phyloP scores from a whole-genome alignment of 192 early-diverging fungal species.

The Podila epicladia region DNA sequence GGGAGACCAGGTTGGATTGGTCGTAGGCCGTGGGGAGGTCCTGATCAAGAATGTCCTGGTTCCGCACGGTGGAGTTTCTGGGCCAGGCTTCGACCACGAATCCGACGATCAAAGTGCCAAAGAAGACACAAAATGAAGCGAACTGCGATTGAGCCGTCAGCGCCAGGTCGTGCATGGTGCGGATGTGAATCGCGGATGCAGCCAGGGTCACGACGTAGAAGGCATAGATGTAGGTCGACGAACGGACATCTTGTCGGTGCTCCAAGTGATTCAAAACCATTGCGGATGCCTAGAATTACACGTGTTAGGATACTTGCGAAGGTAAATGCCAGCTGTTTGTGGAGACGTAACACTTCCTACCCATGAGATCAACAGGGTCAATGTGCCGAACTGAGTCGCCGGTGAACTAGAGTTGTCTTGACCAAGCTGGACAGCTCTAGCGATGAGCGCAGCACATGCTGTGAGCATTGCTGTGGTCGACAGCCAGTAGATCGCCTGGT shows the following conservation, averaged over 20 bases:
- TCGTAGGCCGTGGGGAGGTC: slow-evolving; percentile 36
- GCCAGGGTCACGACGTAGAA: slow-evolving; percentile 1
- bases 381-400: background rate
- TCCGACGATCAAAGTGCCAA: background rate
- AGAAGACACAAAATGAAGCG: slow-evolving; percentile 9
- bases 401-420: background rate
- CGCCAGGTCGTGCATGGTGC: background rate
- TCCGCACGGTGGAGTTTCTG: background rate
- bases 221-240: background rate
- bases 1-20: slow-evolving; percentile 43
- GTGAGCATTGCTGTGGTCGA: background rate
- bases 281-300: background rate
- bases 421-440: background rate
- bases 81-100: slow-evolving; percentile 14
- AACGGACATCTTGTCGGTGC: background rate
- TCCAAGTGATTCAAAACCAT: slow-evolving; percentile 1
- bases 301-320: background rate
- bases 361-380: background rate
- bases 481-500: background rate
- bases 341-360: background rate
- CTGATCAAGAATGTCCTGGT: slow-evolving; percentile 1
- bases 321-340: too few relatives aligned
- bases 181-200: background rate
- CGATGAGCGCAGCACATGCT: background rate
- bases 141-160: background rate